phyloP scores from a whole-genome alignment of 1,139 yeast species.

The Kodamaea anthophila region DNA sequence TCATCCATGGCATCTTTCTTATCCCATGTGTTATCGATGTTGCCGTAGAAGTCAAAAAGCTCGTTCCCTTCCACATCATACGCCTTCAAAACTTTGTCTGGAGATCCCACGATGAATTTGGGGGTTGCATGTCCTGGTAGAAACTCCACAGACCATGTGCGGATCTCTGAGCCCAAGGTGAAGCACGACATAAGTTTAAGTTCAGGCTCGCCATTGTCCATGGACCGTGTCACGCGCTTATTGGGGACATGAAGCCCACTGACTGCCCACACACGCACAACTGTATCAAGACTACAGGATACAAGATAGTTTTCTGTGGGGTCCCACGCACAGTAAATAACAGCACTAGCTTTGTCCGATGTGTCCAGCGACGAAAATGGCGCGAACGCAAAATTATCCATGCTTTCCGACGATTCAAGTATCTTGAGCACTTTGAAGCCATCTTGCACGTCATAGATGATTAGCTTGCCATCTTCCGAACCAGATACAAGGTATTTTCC shows the following conservation, averaged over 20 bases:
- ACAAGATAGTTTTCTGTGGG: constrained; percentile 61
- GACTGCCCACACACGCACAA: constrained; percentile 65
- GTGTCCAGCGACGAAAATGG: constrained; percentile 21
- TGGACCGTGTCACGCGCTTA: constrained; percentile 21
- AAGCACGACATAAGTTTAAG: constrained; percentile 28
- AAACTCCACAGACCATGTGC: constrained; percentile 71
- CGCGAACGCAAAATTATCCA: constrained; percentile 25
- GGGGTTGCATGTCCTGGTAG: constrained; percentile 43
- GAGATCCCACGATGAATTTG: constrained; percentile 67
- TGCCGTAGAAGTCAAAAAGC: constrained; percentile 39
- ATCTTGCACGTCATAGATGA: constrained; percentile 59
- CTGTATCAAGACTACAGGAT: constrained; percentile 63
- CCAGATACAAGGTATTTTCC: constrained; percentile 75
- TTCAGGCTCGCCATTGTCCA: constrained; percentile 11
- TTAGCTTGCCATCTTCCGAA: constrained; percentile 59
- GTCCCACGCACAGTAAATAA: constrained; percentile 70
- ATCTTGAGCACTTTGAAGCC: constrained; percentile 41
- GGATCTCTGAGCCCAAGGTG: constrained; percentile 35
- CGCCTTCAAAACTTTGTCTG: constrained; percentile 65
- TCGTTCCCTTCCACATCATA: constrained; percentile 46
- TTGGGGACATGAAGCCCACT: constrained; percentile 22
- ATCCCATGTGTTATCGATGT: constrained; percentile 20
- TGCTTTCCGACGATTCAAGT: constrained; percentile 26
- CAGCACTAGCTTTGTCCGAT: constrained; percentile 37
- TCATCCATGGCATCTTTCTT: constrained; percentile 4